These are phyloP conservation scores for Mallotus nudiflorus DNA, from an alignment of 345 rosid genomes.

Conservation along the genomic window DNA sequence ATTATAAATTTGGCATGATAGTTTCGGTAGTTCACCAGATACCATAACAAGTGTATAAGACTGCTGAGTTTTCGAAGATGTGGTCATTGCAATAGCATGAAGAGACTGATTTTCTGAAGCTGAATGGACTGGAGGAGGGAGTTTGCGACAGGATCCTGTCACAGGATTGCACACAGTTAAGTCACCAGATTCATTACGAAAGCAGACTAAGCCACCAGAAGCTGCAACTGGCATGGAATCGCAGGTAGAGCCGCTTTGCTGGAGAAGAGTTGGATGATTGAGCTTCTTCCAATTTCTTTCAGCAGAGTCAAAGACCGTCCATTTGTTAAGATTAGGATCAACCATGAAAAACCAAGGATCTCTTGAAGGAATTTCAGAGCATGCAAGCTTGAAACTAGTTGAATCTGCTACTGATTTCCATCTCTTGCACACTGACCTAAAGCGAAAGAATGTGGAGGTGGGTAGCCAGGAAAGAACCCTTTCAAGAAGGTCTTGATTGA, in stretches of 20 bases:
- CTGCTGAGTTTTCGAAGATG: constrained; percentile 24
- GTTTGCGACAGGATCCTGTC: constrained; percentile 49
- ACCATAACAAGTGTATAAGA: constrained; percentile 63
- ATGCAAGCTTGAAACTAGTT: constrained; percentile 71
- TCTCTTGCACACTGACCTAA: constrained; percentile 79
- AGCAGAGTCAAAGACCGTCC: constrained; percentile 61
- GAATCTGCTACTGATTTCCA: constrained; percentile 70
- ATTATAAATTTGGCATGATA: constrained; percentile 48
- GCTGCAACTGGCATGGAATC: constrained; percentile 69
- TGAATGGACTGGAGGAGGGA: constrained; percentile 44
- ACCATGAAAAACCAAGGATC: constrained; percentile 94
- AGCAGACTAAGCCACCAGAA: constrained; percentile 76
- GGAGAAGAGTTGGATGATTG: constrained; percentile 29
- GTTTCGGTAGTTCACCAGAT: constrained; percentile 62
- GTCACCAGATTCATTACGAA: constrained; percentile 46
- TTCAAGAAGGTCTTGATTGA: constrained; percentile 79
- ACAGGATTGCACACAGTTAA: constrained; percentile 66
- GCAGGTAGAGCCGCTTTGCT: constrained; percentile 16
- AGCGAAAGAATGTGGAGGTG: constrained; percentile 60
- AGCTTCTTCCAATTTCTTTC: constrained; percentile 70
- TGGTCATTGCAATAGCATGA: constrained; percentile 69
- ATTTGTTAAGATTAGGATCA: constrained; percentile 32
- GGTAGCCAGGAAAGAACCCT: constrained; percentile 87
- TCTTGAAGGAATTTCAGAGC: constrained; percentile 63
- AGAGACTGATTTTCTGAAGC: constrained; percentile 35